These are phyloP conservation scores for Lentinula edodes DNA, from an alignment of 768 basidiomycete genomes.

Conservation along the genomic window DNA sequence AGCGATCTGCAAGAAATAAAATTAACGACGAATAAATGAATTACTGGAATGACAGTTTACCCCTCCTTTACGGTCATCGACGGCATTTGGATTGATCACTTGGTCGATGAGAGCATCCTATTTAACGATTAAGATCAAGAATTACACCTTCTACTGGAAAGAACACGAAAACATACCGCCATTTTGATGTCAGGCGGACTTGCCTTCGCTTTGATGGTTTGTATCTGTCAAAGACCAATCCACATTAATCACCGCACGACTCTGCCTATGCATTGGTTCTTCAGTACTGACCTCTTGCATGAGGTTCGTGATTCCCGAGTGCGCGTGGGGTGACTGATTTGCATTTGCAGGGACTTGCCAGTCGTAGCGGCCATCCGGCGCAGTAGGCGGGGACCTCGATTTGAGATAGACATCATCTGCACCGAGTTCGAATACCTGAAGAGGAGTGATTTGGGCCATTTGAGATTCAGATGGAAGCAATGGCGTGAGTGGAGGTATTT, in stretches of 20 bases:
- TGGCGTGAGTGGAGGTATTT: background rate
- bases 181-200: slow-evolving; percentile 17
- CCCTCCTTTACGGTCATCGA: slow-evolving; percentile 37
- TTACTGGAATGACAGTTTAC: slow-evolving; percentile 11
- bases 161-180: slow-evolving; percentile 14
- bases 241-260: background rate
- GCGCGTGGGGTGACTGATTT: slow-evolving; percentile 21
- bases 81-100: slow-evolving; percentile 24
- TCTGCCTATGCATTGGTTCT: background rate
- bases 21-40: background rate
- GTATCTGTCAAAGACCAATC: slow-evolving; percentile 8
- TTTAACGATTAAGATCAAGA: background rate
- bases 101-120: slow-evolving; percentile 26
- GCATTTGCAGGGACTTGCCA: slow-evolving; percentile 28
- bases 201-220: slow-evolving; percentile 16
- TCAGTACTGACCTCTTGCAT: slow-evolving; percentile 17
- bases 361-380: slow-evolving; percentile 42
- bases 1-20: background rate
- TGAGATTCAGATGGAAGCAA: background rate
- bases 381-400: slow-evolving; percentile 28
- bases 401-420: slow-evolving; percentile 31
- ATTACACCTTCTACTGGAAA: background rate
- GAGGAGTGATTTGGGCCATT: slow-evolving; percentile 12
- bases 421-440: slow-evolving; percentile 20
- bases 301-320: slow-evolving; percentile 29